Evolutionary conservation across 1,139 yeast species (phyloP).

Genomic region (Chernovozyma aurita): DNA sequence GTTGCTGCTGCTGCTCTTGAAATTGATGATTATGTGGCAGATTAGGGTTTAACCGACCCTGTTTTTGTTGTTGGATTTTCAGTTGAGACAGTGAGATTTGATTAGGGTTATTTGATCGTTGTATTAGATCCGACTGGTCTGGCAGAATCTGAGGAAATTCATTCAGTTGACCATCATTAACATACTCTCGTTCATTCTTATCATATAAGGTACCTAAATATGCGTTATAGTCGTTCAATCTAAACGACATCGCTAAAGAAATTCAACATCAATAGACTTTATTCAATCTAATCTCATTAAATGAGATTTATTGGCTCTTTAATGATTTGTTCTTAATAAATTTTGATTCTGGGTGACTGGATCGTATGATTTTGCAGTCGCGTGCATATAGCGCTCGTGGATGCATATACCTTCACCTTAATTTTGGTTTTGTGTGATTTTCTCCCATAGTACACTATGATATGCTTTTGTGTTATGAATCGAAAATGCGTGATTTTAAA

Average conservation of each 20-base stretch:
- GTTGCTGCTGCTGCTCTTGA: constrained; percentile 2
- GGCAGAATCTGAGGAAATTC: constrained; percentile 6
- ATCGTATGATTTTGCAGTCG: constrained; percentile 3
- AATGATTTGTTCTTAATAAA: neutral
- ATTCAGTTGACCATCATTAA: neutral
- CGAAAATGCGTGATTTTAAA: no score
- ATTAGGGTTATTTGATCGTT: neutral
- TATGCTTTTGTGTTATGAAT: no score
- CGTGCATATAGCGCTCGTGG: neutral
- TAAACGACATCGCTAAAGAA: constrained; percentile 22
- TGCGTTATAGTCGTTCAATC: constrained; percentile 28
- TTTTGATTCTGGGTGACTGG: neutral
- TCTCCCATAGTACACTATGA: no score
- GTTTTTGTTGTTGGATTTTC: constrained; percentile 4
- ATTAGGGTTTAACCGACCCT: constrained; percentile 2
- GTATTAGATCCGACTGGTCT: no score
- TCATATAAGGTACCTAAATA: constrained; percentile 27
- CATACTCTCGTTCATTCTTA: constrained; percentile 7
- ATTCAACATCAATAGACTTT: neutral
- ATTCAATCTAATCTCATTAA: neutral
- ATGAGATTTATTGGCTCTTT: neutral
- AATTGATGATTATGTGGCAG: neutral
- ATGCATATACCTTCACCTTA: no score
- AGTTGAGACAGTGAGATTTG: constrained; percentile 4
- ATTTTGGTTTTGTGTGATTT: no score